Evolutionary conservation across 305 asterid species (phyloP), one percentile per base, ranked within the genome.

Genomic region (Solanum hybrid): DNA sequence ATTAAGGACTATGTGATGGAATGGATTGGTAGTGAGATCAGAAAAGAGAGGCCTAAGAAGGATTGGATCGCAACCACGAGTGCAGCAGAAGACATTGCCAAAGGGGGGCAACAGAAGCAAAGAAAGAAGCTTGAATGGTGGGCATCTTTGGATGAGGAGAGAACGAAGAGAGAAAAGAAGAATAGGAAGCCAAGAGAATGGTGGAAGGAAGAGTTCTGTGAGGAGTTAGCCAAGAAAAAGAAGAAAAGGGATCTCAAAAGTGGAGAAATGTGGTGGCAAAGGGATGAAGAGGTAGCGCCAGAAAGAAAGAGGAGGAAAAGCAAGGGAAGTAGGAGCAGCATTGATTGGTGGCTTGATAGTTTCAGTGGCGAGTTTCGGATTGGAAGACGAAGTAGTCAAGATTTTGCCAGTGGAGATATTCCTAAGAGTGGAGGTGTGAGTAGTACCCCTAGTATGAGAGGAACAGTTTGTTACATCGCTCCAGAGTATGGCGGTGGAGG

Each of bases 191-290:
- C 98, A 10, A 93, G 95, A 88, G 98, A 97, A 91, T 97, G 98
- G 98, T 97, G 99, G 99, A 96, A 95, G 93, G 99, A 97, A 79
- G 99, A 97, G 89, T 97, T 95, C 71, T 97, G 98, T 34, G 98
- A 95, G 10, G 98, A 97, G 77, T 76, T 96, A 37, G 73, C 95
- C 31, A 96, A 94, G 91, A 97, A 95, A 90, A 97, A 93, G 93
- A 95, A 93, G 91, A 95, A 92, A 88, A 89, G 94, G 78, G 93
- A 86, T n/a, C 89, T 24, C 31, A 92, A 88, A 51, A 94, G 90
- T 3, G 97, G 95, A 17, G 96, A 94, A 86, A 36, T 92, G 92
- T 95, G 96, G 98, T 96, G 98, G 98, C 97, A 96, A 86, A 92
- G 93, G 91, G 98, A 96, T 24, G 96, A 95, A 8, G 98, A 94